phyloP scores from a whole-genome alignment of 1,284 basidiomycete genomes.

The Cryptococcus sp. region DNA sequence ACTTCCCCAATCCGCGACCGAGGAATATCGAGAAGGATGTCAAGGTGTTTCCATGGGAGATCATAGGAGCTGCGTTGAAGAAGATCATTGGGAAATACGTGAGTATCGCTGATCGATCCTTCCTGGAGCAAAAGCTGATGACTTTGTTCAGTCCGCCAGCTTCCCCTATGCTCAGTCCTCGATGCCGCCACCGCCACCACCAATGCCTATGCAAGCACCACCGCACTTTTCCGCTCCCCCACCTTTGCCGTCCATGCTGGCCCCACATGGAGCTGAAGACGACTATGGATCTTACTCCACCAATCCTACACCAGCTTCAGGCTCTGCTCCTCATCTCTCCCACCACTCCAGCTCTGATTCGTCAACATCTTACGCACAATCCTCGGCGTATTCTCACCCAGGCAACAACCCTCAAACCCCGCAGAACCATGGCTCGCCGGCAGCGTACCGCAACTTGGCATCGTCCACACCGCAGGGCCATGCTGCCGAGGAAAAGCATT shows the following conservation, averaged over 20 bases:
- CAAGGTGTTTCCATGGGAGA: slow-evolving; percentile 93
- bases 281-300: slow-evolving; percentile 7
- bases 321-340: slow-evolving; percentile 20
- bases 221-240: slow-evolving; percentile 12
- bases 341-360: slow-evolving; percentile 26
- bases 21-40: slow-evolving; percentile 97
- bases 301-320: slow-evolving; percentile 12
- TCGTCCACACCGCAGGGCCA: slow-evolving; percentile 7
- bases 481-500: slow-evolving; percentile 15
- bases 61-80: slow-evolving; percentile 75
- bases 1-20: slow-evolving; percentile 89
- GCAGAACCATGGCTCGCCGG: slow-evolving; percentile 7
- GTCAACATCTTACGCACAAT: slow-evolving; percentile 16
- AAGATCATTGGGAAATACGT: slow-evolving; percentile 97
- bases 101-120: slow-evolving; percentile 48
- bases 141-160: slow-evolving; percentile 27
- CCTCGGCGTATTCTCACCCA: slow-evolving; percentile 6
- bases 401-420: slow-evolving; percentile 7
- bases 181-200: slow-evolving; percentile 17
- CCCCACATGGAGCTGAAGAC: slow-evolving; percentile 10
- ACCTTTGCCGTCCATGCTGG: slow-evolving; percentile 18
- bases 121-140: background rate
- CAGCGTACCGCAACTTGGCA: slow-evolving; percentile 7
- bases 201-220: slow-evolving; percentile 5
- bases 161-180: slow-evolving; percentile 18